Percentiles rank a stretch among this genome's conserved stretches.
Conservation (phyloP, 768 basidiomycete species). For the Pholiota microspora region DNA sequence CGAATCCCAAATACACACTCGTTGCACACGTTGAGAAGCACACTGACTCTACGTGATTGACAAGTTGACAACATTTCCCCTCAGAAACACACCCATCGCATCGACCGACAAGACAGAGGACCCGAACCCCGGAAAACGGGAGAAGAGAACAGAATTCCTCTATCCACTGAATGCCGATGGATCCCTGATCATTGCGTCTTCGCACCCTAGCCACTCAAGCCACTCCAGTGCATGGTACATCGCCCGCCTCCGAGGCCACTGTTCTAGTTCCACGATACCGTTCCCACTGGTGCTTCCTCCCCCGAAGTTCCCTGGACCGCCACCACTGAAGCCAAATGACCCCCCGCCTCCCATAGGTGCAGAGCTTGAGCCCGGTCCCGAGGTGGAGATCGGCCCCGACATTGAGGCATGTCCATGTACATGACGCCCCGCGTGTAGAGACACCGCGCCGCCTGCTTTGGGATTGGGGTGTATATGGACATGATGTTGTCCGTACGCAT, state of each 20-base stretch:
- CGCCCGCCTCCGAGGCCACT: conserved; percentile 54
- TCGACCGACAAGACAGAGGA: no score
- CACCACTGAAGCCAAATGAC: background rate
- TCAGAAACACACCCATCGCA: no score
- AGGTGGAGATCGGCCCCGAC: background rate
- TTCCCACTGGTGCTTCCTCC: background rate
- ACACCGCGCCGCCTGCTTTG: background rate
- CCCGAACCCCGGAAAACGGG: background rate
- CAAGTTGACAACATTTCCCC: no score
- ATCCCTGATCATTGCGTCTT: conserved; percentile 44
- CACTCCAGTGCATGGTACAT: conserved; percentile 55
- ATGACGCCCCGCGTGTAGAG: background rate
- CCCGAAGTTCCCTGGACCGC: background rate
- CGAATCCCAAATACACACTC: no score
- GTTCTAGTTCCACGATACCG: conserved; percentile 38
- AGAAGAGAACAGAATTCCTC: background rate
- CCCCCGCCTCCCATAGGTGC: background rate
- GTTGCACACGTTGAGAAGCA: no score
- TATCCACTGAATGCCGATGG: conserved; percentile 15
- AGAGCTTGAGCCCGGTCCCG: background rate
- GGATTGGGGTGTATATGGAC: background rate
- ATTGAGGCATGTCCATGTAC: background rate
- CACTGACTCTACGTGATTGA: no score
- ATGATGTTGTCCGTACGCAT: background rate
- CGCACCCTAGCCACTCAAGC: conserved; percentile 65